Base-by-base conservation (phyloP, 139 green algal species). In the Volvox reticuliferus region DNA sequence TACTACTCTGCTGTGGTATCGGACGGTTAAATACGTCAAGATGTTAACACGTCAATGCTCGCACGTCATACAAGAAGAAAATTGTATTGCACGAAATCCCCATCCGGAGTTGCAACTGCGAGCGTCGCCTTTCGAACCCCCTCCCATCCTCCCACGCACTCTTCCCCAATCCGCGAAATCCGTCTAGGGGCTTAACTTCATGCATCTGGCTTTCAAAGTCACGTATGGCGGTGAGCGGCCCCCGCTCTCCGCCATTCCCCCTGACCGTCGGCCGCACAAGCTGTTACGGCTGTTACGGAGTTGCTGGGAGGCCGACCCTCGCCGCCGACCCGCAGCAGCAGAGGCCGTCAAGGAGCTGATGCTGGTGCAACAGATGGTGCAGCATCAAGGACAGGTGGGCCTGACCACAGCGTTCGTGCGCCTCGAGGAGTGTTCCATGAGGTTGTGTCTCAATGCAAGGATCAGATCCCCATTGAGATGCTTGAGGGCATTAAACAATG, bases 291-390 rank as follows among this genome's bases (percentile, higher is more conserved):
- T 84, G 5, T 68, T 84, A 37, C 36, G 37, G 36, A 13, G 20
- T 17, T 84, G 78, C 37, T 84, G 78, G 78, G 78, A 84, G 37
- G 37, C 78, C 21, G 78, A 84, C 78, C 78, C 78, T 12, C 36
- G 36, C 35, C 16, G 78, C 24, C 6, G 78, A 24, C 78, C 78
- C 78, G 78, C 78, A 44, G 78, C 78, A 44, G 78, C 78, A 35
- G 78, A 84, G 36, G 78, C 37, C 12, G 37, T 67, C 20, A 84
- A 84, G 78, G 37, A 65, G 78, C 78, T 84, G 37, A 68, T 84
- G 37, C 78, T 84, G 78, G 37, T 67, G 78, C 78, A 32, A 44
- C 21, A 84, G 36, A 32, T 68, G 78, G 78, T 84, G 30, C 13
- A 12, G 75, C 75, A 2, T 1, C 75, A 61, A 18, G 75, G 18